These are phyloP conservation scores for Rhizopogon rudus DNA, from an alignment of 768 basidiomycete species.

Conservation along the genomic window DNA sequence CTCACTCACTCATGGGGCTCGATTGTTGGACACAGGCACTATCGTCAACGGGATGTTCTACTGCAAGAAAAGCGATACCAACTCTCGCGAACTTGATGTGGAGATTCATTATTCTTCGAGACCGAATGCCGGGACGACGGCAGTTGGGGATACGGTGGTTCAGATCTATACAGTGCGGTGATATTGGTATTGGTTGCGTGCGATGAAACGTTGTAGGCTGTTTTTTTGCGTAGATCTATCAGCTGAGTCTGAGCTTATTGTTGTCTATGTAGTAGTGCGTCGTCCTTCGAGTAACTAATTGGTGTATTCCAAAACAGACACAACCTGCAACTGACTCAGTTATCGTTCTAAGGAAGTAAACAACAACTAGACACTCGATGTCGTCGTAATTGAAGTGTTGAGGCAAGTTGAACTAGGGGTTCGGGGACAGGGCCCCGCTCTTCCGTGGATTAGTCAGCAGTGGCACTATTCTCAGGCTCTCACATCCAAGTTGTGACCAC, in stretches of 20 bases:
- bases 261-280: no score
- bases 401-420: background rate
- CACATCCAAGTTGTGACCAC: no score
- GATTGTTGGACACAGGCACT: conserved; percentile 45
- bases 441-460: background rate
- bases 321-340: background rate
- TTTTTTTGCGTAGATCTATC: background rate
- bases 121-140: conserved; percentile 27
- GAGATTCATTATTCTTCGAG: conserved; percentile 76
- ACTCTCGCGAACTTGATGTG: conserved; percentile 85
- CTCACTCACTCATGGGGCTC: background rate
- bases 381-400: no score
- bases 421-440: background rate
- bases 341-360: no score
- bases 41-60: conserved; percentile 75
- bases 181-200: background rate
- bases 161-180: conserved; percentile 79
- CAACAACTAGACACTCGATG: no score
- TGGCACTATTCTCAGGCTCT: no score
- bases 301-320: no score
- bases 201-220: background rate
- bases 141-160: conserved; percentile 46
- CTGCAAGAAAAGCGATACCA: conserved; percentile 72
- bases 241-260: no score
- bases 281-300: no score